A percentile compares a stretch with the other conserved stretches of the same genome.
Evolutionary conservation across 805 yeast genomes (phyloP).

Genomic region (Ogataea nakhonphanomensis): DNA sequence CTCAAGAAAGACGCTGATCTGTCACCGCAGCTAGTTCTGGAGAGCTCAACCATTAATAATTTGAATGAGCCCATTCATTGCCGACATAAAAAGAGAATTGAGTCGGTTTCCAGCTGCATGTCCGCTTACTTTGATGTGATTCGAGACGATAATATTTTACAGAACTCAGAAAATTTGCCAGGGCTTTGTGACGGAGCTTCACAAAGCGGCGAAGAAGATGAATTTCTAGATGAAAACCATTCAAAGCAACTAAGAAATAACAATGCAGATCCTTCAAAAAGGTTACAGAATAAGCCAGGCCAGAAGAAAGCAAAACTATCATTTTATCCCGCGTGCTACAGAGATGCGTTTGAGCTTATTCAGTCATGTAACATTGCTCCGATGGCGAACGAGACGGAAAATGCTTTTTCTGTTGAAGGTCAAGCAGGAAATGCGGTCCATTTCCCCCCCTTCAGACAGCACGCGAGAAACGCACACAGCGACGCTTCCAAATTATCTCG

Average conservation of each 20-base stretch:
- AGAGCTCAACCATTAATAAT: neutral
- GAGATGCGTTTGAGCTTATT: constrained; percentile 1
- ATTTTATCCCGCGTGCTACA: constrained; percentile 1
- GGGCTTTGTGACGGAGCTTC: neutral
- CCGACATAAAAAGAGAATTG: neutral
- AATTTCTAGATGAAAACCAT: too few species aligned
- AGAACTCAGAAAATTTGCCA: neutral
- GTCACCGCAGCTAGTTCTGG: constrained; percentile 5
- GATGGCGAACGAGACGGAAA: too few species aligned
- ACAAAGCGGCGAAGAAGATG: too few species aligned
- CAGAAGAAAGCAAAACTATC: neutral
- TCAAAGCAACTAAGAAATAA: too few species aligned
- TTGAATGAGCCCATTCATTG: neutral
- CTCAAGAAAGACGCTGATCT: neutral
- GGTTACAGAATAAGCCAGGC: too few species aligned
- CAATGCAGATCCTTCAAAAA: too few species aligned
- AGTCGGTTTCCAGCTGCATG: neutral
- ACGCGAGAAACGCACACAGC: too few species aligned
- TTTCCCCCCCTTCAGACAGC: neutral
- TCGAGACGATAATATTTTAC: neutral
- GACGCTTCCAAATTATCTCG: neutral
- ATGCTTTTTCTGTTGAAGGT: too few species aligned
- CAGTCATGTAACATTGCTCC: too few species aligned
- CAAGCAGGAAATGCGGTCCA: too few species aligned
- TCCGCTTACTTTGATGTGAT: neutral